Evolutionary conservation across 2,329 filamentous ascomycete genomes (phyloP), one percentile per base, ranked within the genome.

Genomic region (Aspergillus puulaauensis): DNA sequence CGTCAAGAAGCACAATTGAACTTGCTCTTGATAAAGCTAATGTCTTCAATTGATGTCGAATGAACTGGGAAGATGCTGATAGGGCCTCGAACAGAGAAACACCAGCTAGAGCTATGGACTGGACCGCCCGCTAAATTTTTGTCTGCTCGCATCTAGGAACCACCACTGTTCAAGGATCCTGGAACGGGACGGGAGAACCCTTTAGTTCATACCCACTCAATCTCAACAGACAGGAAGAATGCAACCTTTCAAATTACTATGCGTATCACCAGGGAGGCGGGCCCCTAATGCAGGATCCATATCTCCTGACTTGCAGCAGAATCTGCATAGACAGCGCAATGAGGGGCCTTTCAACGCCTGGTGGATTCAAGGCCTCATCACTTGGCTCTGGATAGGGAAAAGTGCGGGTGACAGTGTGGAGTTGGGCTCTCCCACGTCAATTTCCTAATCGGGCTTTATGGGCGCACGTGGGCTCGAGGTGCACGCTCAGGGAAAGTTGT

Each of bases 111-210:
- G 27, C 27, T 3, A 24, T 31, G 27, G 27, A 31, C 27, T 9
- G 27, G 6, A 0, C 7, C 23, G 6, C 27, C 8, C 9, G 9
- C 9, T 9, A 11, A 3, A 31, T 4, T 1, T 31, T 31, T 31
- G 27, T 11, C 35, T 37, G 14, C 15, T 37, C 15, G 15, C n/a
- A 7, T 37, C 15, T 5, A 37, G 15, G 35, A 37, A 37, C 35
- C 15, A 37, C 35, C 4, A n/a, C 5, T 31, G 19, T 44, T 23
- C 52, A 48, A 31, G 35, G 52, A 43, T 54, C 11, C 12, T 54
- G 21, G 44, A 41, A 46, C 23, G n/a, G 50, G 4, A 43, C 43
- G 52, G 52, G 41, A 19, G 52, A 54, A 54, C 52, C 52, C 41
- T 37, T 27, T 48, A 48, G 45, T 41, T 48, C 31, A 45, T 39